phyloP scores from a whole-genome alignment of 2,329 filamentous ascomycete genomes.

The Dothidotthia symphoricarpi region DNA sequence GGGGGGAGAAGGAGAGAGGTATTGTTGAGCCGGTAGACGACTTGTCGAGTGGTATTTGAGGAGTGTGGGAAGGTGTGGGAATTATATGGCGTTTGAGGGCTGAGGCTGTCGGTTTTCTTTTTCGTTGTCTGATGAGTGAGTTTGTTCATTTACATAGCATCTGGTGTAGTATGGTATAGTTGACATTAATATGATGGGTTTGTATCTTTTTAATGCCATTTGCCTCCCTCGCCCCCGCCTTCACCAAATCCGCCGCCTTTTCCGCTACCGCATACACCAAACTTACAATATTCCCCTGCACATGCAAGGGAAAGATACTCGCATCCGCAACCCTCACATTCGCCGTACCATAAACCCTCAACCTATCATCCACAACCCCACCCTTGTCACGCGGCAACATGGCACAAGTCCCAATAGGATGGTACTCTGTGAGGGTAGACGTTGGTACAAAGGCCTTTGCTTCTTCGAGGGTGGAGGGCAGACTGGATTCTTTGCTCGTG shows the following conservation, averaged over 20 bases:
- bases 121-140: too few species aligned
- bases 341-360: conserved; percentile 32
- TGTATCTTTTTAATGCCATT: too few species aligned
- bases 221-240: conserved; percentile 7
- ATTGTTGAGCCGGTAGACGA: too few species aligned
- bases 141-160: too few species aligned
- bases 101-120: too few species aligned
- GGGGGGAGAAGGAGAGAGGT: not conserved
- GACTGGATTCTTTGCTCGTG: not conserved
- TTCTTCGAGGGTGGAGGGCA: conserved; percentile 20
- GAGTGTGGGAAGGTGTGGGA: too few species aligned
- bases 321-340: conserved; percentile 34
- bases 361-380: conserved; percentile 24
- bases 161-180: too few species aligned
- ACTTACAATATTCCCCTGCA: conserved; percentile 29
- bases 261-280: conserved; percentile 37
- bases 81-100: too few species aligned
- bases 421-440: conserved; percentile 30
- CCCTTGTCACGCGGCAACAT: conserved; percentile 37
- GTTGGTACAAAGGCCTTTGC: conserved; percentile 17
- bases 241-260: conserved; percentile 32
- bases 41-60: too few species aligned
- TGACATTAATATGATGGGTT: too few species aligned
- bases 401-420: conserved; percentile 31
- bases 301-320: conserved; percentile 27